Percentiles rank a stretch among this genome's conserved stretches.
phyloP scores from a whole-genome alignment of 2,329 filamentous ascomycete species.

The Fonsecaea pugnacius region DNA sequence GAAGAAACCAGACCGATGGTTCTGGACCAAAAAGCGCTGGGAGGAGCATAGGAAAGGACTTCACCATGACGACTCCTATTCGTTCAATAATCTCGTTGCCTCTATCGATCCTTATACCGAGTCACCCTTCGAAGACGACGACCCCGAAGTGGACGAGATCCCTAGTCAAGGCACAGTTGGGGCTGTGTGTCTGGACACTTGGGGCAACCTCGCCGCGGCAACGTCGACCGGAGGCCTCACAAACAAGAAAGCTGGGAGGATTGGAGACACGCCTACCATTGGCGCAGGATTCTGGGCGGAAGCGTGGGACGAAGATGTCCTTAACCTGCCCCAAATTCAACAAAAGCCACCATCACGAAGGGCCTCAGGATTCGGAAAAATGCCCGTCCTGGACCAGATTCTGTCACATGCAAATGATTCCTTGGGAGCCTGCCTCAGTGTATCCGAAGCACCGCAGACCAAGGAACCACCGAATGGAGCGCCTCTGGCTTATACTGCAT shows the following conservation, averaged over 20 bases:
- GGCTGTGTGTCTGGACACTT: slow-evolving; percentile 77
- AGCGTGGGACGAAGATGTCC: slow-evolving; percentile 62
- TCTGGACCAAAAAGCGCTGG: slow-evolving; percentile 78
- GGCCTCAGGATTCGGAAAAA: neutral
- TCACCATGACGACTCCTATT: slow-evolving; percentile 39
- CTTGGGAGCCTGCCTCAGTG: slow-evolving; percentile 21
- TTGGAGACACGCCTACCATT: slow-evolving; percentile 82
- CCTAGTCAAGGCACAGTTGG: slow-evolving; percentile 84
- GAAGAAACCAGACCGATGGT: slow-evolving; percentile 71
- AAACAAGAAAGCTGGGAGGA: slow-evolving; percentile 82
- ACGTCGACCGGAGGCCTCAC: slow-evolving; percentile 77
- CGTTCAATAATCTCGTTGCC: slow-evolving; percentile 27
- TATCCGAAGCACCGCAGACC: neutral
- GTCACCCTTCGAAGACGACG: slow-evolving; percentile 47
- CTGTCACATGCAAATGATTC: slow-evolving; percentile 7
- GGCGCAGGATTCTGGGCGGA: slow-evolving; percentile 92
- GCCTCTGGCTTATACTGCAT: slow-evolving; percentile 13
- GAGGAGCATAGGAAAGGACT: slow-evolving; percentile 72
- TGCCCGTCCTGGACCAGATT: slow-evolving; percentile 15
- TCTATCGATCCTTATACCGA: slow-evolving; percentile 23
- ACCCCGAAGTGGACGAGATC: slow-evolving; percentile 63
- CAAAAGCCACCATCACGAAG: neutral
- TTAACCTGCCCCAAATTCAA: neutral
- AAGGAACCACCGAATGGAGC: neutral
- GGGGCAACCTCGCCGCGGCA: slow-evolving; percentile 71